Percentiles rank a stretch among this genome's conserved stretches.
Evolutionary conservation across 352 stramenopile genomes (phyloP).

Genomic region (Elongisporangium prolatum): DNA sequence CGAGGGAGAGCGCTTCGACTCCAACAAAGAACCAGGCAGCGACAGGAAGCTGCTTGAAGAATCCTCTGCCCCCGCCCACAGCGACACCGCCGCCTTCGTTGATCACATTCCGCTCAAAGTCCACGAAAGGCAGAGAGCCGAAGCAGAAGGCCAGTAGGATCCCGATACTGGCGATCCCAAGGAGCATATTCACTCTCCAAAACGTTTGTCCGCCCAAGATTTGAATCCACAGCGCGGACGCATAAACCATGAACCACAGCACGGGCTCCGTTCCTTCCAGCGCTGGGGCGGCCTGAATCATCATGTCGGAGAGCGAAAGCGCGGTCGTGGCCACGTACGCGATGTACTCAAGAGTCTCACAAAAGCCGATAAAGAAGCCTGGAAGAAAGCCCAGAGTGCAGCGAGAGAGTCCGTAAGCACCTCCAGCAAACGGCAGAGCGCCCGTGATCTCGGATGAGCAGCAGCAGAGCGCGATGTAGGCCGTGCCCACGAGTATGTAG

Average conservation of each 20-base stretch:
- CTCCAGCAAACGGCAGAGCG: not conserved
- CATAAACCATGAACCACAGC: not conserved
- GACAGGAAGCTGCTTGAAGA: constrained; percentile 21
- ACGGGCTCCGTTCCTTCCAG: not conserved
- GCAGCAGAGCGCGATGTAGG: not conserved
- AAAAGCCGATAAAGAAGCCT: constrained; percentile 1
- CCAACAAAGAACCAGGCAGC: constrained; percentile 25
- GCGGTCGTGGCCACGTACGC: not conserved
- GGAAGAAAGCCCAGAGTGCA: not conserved
- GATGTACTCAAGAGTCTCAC: not conserved
- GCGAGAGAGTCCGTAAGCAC: not conserved
- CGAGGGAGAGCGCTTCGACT: constrained; percentile 7
- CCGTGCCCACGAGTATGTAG: not conserved
- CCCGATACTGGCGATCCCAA: not conserved
- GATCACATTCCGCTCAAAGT: not conserved
- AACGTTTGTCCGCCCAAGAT: not conserved
- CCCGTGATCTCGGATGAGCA: not conserved
- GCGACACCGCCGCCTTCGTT: not conserved
- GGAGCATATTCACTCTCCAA: not conserved
- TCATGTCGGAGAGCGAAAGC: not conserved
- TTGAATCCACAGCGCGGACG: not conserved
- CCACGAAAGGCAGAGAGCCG: not conserved
- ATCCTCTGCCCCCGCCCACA: not conserved
- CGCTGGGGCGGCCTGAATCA: not conserved
- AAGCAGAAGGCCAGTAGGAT: not conserved